phyloP scores from a whole-genome alignment of 2,329 filamentous ascomycete species.

The Colletotrichum theobromicola region DNA sequence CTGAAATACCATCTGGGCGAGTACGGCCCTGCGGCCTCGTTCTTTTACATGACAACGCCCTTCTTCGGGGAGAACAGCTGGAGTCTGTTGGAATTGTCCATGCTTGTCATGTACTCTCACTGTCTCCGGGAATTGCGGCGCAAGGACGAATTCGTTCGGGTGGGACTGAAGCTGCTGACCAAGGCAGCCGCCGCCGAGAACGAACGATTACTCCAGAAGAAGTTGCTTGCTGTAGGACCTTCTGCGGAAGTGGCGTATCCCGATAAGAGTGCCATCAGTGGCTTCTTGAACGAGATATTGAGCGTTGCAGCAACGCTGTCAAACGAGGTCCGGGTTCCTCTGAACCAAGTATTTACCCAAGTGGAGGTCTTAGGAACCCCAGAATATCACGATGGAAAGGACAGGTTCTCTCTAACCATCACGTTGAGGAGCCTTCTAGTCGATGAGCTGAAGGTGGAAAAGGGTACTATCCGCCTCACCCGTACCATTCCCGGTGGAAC shows the following conservation, averaged over 20 bases:
- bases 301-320: conserved; percentile 47
- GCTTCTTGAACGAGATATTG: conserved; percentile 53
- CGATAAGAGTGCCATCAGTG: conserved; percentile 45
- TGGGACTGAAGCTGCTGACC: conserved; percentile 74
- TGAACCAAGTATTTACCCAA: conserved; percentile 76
- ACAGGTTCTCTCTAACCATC: conserved; percentile 77
- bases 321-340: conserved; percentile 68
- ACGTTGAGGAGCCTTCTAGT: conserved; percentile 74
- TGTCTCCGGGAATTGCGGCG: conserved; percentile 80
- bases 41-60: conserved; percentile 79
- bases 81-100: conserved; percentile 79
- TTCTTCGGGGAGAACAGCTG: conserved; percentile 82
- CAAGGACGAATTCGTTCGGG: conserved; percentile 79
- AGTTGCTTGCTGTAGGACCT: conserved; percentile 21
- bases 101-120: conserved; percentile 84
- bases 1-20: conserved; percentile 81
- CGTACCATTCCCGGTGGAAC: conserved; percentile 16
- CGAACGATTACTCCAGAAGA: conserved; percentile 48
- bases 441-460: conserved; percentile 70
- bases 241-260: conserved; percentile 30
- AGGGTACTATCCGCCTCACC: conserved; percentile 41
- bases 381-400: conserved; percentile 70
- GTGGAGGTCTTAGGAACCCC: conserved; percentile 73
- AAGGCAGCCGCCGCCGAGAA: conserved; percentile 66
- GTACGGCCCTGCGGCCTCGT: conserved; percentile 73